These are phyloP conservation scores for Russula lepida DNA, from an alignment of 768 basidiomycete species.

Conservation along the genomic window DNA sequence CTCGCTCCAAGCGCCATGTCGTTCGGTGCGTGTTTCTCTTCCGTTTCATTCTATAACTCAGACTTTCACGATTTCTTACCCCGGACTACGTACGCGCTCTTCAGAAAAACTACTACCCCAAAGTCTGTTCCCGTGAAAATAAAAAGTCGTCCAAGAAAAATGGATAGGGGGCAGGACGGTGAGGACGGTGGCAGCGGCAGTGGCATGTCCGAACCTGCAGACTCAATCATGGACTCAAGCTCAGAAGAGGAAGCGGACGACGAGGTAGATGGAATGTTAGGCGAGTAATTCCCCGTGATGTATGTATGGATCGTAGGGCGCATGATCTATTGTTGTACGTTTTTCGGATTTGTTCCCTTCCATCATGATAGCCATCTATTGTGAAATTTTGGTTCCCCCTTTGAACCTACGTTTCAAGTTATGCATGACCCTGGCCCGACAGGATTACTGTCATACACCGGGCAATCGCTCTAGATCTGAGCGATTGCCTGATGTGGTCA, in stretches of 20 bases:
- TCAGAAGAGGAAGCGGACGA: constrained; percentile 14
- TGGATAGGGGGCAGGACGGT: not conserved
- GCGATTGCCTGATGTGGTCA: too few relatives aligned
- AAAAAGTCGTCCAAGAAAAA: not conserved
- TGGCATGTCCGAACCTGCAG: constrained; percentile 1
- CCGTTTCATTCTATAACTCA: not conserved
- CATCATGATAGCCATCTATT: not conserved
- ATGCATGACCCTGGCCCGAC: not conserved
- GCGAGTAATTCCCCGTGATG: not conserved
- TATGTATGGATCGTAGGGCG: not conserved
- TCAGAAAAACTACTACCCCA: not conserved
- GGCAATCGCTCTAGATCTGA: too few relatives aligned
- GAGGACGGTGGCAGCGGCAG: not conserved
- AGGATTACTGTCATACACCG: too few relatives aligned
- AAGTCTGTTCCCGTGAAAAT: not conserved
- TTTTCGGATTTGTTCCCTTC: not conserved
- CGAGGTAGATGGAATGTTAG: constrained; percentile 21
- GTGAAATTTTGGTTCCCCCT: too few relatives aligned
- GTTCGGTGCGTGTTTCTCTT: not conserved
- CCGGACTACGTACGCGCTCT: not conserved
- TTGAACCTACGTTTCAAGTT: not conserved
- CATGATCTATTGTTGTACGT: constrained; percentile 14
- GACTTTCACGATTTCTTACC: not conserved
- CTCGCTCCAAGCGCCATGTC: constrained; percentile 6
- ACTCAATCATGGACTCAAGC: constrained; percentile 21